Evolutionary conservation across 148 eudicot species (phyloP).

Genomic region (Arctostaphylos glauca): DNA sequence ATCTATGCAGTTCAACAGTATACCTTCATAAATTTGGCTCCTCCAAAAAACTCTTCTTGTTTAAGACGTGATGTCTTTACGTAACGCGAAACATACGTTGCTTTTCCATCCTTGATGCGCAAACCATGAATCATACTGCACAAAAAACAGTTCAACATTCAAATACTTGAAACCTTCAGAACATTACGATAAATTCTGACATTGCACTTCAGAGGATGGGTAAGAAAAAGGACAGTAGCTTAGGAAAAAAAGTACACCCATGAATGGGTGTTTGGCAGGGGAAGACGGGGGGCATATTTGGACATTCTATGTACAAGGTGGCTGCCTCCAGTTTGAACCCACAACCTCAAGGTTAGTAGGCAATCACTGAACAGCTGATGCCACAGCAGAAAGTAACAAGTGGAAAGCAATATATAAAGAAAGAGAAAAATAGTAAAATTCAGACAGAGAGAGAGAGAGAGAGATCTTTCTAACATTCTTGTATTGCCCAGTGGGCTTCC

Average conservation of each 20-base stretch:
- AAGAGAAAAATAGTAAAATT: neutral
- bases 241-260: neutral
- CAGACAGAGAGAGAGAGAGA: neutral
- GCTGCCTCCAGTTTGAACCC: neutral
- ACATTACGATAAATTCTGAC: neutral
- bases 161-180: neutral
- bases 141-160: neutral
- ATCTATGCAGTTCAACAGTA: neutral
- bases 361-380: neutral
- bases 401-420: neutral
- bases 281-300: neutral
- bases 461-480: neutral
- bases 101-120: slow-evolving; percentile 94
- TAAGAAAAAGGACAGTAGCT: neutral
- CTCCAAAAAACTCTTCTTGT: slow-evolving; percentile 87
- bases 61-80: slow-evolving; percentile 79
- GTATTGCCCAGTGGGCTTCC: no score
- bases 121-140: slow-evolving; percentile 89
- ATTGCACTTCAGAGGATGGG: neutral
- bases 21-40: slow-evolving; percentile 93
- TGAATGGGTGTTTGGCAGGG: neutral
- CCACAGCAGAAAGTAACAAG: neutral
- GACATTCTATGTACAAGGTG: neutral
- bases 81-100: slow-evolving; percentile 93
- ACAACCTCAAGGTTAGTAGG: neutral